Evolutionary conservation across 305 asterid species (phyloP).

Genomic region (Fraxinus latifolia): DNA sequence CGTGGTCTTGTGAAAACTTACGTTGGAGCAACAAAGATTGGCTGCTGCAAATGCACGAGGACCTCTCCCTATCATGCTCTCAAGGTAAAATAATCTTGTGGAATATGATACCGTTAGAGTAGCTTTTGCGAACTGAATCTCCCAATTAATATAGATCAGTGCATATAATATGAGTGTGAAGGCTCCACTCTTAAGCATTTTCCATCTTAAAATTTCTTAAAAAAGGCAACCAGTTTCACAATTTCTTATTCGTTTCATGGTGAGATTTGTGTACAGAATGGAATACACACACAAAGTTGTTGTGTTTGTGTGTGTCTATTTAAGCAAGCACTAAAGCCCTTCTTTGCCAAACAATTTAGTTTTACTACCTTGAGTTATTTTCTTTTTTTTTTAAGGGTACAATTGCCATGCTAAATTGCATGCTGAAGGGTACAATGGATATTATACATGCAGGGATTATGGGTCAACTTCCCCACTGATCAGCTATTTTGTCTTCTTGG

Average conservation of each 20-base stretch:
- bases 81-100: constrained; percentile 45
- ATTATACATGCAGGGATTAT: constrained; percentile 63
- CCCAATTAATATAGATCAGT: background rate
- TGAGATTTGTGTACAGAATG: background rate
- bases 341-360: background rate
- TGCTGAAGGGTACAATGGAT: constrained; percentile 10
- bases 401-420: background rate
- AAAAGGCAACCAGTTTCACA: background rate
- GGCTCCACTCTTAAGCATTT: background rate
- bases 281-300: background rate
- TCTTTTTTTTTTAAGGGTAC: constrained; percentile 9
- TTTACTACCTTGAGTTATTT: background rate
- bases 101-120: constrained; percentile 5
- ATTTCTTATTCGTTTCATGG: background rate
- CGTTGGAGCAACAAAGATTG: constrained; percentile 57
- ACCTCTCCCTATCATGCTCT: constrained; percentile 80
- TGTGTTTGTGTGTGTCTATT: background rate
- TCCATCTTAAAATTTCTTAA: background rate
- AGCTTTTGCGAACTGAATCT: constrained; percentile 4
- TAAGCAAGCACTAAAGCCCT: background rate
- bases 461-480: constrained; percentile 82
- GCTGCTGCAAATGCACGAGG: constrained; percentile 76
- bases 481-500: constrained; percentile 93
- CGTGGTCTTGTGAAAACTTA: constrained; percentile 80
- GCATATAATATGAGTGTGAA: constrained; percentile 1